Base-by-base conservation (phyloP, 78 protist genomes). In the Salpingoeca rosetta region DNA sequence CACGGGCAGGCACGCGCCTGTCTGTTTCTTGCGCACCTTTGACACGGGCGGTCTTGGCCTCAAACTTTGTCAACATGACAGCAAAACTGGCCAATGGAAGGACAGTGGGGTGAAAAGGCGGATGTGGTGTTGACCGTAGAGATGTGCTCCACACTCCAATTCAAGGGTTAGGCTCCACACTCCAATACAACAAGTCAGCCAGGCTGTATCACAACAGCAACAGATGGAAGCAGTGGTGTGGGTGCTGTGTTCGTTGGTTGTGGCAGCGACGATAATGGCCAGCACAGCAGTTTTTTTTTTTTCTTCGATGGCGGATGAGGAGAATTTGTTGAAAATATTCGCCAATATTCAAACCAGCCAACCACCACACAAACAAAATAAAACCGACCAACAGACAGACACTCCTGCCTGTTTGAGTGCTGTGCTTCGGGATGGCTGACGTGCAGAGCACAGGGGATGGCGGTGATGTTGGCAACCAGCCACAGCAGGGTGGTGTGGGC, bases 31-130 rank as follows among this genome's bases (percentile, higher is more conserved):
- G 37, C 80, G 80, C 17, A 57, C 87, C 89, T 81, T 92, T 92
- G 51, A 92, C 95, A 2, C 95, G 95, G 88, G 90, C 89, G 24
- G 91, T 79, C 84, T 89, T 89, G 24, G 93, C 90, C 87, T 93
- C 95, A 41, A 92, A 94, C 83, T 94, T 94, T 72, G 89, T 89
- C 44, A 94, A 39, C 92, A 92, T 90, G 36, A 44, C 51, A 25
- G 77, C 24, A 43, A 1, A 26, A 41, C 25, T 26, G 27, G 45
- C 35, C 44, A 37, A 27, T 3, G 27, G 38, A 37, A 26, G 38
- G 28, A 38, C 44, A 27, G 17, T 17, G 35, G 42, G 25, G 44
- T 26, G 25, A 36, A 26, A 11, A 36, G 44, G 27, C 26, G 25
- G 44, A 26, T 17, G 26, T 27, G 44, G 24, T 38, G 41, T 0